These are phyloP conservation scores for Zygnema circumcarinatum DNA, from an alignment of 139 green algal species.

Conservation along the genomic window DNA sequence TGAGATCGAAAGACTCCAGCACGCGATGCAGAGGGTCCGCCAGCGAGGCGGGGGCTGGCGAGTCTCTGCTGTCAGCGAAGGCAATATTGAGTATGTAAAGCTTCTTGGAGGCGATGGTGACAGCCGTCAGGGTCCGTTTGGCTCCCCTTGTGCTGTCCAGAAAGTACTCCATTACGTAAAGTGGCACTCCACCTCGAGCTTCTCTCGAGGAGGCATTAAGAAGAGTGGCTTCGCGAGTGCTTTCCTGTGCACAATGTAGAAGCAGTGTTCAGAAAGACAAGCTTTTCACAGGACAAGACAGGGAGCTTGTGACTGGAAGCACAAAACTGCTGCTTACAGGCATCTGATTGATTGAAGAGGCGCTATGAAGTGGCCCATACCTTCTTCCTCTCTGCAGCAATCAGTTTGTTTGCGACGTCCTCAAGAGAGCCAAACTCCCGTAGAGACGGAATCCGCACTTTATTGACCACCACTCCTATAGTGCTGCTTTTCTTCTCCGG, in stretches of 20 bases:
- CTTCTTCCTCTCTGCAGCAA: conserved; percentile 49
- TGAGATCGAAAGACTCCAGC: conserved; percentile 42
- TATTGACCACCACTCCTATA: conserved; percentile 57
- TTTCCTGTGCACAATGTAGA: conserved; percentile 42
- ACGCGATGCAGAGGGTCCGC: not conserved
- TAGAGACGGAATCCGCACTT: conserved; percentile 48
- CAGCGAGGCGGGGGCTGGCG: not conserved
- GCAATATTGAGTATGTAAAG: conserved; percentile 60
- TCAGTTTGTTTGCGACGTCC: conserved; percentile 25
- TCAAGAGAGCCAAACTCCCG: conserved; percentile 47
- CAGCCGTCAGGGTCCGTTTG: conserved; percentile 47
- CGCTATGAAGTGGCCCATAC: not conserved
- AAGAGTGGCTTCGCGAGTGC: conserved; percentile 30
- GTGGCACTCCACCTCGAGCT: conserved; percentile 7
- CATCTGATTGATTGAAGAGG: too few species aligned
- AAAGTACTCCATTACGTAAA: conserved; percentile 55
- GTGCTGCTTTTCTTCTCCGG: conserved; percentile 26
- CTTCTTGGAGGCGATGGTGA: conserved; percentile 43
- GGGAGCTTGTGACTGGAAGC: too few species aligned
- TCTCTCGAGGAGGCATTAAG: conserved; percentile 11
- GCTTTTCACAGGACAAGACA: conserved; percentile 6
- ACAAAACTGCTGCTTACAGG: too few species aligned
- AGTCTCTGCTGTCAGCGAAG: conserved; percentile 14
- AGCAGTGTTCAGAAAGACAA: too few species aligned
- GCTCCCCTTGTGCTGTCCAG: conserved; percentile 50